Conservation (phyloP, 805 yeast species). For the Candida tallmaniae region DNA sequence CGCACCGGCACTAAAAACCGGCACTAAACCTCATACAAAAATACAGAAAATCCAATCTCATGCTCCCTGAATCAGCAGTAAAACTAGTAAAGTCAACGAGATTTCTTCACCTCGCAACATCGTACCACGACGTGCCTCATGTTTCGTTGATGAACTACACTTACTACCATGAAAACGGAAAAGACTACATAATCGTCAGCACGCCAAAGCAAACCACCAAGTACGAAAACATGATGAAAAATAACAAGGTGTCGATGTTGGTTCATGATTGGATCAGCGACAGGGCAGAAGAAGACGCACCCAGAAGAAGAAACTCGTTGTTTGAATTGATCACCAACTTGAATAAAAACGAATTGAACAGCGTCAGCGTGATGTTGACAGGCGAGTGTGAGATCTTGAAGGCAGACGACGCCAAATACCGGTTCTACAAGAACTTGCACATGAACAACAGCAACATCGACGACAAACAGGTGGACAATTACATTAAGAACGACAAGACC, state of each 20-base stretch:
- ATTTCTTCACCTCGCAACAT: slow-evolving; percentile 82
- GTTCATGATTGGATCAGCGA: slow-evolving; percentile 90
- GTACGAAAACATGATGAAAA: slow-evolving; percentile 59
- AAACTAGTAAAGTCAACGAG: slow-evolving; percentile 54
- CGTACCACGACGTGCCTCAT: slow-evolving; percentile 70
- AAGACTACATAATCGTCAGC: slow-evolving; percentile 61
- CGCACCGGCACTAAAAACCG: too few species aligned
- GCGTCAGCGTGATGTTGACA: slow-evolving; percentile 74
- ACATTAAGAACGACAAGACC: slow-evolving; percentile 50
- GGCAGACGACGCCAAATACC: slow-evolving; percentile 39
- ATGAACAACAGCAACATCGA: slow-evolving; percentile 66
- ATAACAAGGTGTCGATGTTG: slow-evolving; percentile 76
- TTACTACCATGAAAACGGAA: slow-evolving; percentile 41
- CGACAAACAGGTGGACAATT: slow-evolving; percentile 51
- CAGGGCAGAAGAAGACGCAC: slow-evolving; percentile 20
- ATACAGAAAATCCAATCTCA: too few species aligned
- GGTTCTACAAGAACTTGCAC: slow-evolving; percentile 58
- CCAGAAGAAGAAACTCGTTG: slow-evolving; percentile 22
- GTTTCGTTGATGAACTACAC: slow-evolving; percentile 91
- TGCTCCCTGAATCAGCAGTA: slow-evolving; percentile 34
- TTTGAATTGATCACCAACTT: slow-evolving; percentile 62
- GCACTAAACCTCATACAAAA: too few species aligned
- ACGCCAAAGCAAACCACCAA: slow-evolving; percentile 71
- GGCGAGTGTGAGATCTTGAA: slow-evolving; percentile 63
- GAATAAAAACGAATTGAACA: slow-evolving; percentile 75